Base-by-base conservation (phyloP, 805 yeast genomes). In the Diddensiella caesifluorescens region DNA sequence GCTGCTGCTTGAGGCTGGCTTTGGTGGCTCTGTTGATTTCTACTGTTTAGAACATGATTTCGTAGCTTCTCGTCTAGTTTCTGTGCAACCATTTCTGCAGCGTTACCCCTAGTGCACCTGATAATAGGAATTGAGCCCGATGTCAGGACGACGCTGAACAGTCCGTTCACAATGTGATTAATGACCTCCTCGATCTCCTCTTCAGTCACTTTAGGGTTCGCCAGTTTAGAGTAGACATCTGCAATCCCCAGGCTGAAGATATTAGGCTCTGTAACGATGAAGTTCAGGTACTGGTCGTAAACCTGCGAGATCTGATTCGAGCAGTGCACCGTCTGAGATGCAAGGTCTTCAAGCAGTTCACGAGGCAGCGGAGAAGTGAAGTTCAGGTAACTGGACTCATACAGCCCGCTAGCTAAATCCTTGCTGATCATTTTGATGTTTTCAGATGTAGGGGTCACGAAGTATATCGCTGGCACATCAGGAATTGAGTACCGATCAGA, bases 391-490 rank as follows among this genome's bases (percentile, higher is more conserved):
- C 74, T 80, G 22, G 77, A 75, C 29, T 86, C 84, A 60, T 92
- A 92, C 51, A 79, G 78, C 47, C 85, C 94, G 32, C 68, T 67
- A 22, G 75, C 74, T 42, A 92, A 64, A 59, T 92, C 98, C 38
- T 75, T 72, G 7, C 85, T 74, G 27, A 92, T 83, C 23, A 64
- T 57, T 22, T 74, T 65, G 31, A 92, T 70, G 58, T 92, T 92
- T 36, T 77, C 90, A 21, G 73, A 67, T 0, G 92, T 83, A 4
- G 98, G 97, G 44, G 83, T 83, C 25, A 92, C 82, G 54, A 92
- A 90, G 64, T 92, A 92, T 35, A 92, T 77, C 3, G 79, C 97
- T 0, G 97, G 97, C 10, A 90, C 97, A 55, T 92, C 98, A 1
- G 95, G 89, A 39, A 92, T 70, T 1, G 90, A 74, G n/a, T 89